Conservation (phyloP, 2,329 filamentous ascomycete species). For the Verticillium nubilum region DNA sequence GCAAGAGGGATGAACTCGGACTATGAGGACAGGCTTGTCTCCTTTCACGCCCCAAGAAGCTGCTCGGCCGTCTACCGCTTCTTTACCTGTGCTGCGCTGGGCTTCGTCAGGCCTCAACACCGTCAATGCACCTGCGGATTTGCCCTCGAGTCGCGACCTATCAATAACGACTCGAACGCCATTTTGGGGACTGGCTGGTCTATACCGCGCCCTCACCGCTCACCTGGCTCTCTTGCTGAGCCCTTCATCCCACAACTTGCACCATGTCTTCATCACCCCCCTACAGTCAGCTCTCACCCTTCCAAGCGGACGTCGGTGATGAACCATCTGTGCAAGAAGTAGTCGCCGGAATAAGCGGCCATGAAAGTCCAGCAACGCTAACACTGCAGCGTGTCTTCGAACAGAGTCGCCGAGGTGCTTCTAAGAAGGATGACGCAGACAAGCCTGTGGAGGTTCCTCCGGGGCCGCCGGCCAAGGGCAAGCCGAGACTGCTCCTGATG, state of each 20-base stretch:
- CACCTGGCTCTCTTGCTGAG: not conserved
- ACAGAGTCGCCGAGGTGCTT: slow-evolving; percentile 51
- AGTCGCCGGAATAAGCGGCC: slow-evolving; percentile 25
- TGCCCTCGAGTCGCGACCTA: not conserved
- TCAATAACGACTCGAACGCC: not conserved
- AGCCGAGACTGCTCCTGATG: slow-evolving; percentile 88
- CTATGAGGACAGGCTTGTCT: not conserved
- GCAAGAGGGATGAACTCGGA: not conserved
- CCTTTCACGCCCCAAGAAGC: not conserved
- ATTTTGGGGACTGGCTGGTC: not conserved
- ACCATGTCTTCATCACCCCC: slow-evolving; percentile 2
- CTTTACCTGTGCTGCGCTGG: not conserved
- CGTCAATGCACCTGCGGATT: not conserved
- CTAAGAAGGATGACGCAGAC: slow-evolving; percentile 40
- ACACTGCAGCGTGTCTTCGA: slow-evolving; percentile 57
- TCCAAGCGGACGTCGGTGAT: slow-evolving; percentile 11
- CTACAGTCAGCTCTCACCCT: slow-evolving; percentile 6
- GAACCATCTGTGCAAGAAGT: slow-evolving; percentile 13
- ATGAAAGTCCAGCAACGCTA: slow-evolving; percentile 54
- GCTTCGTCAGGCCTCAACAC: not conserved
- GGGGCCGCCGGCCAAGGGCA: slow-evolving; percentile 52
- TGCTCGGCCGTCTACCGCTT: not conserved
- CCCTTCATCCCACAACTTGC: not conserved
- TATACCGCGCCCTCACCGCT: not conserved
- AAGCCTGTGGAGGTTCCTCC: slow-evolving; percentile 39